Conservation (phyloP, 345 rosid genomes). For the Salix purpurea region DNA sequence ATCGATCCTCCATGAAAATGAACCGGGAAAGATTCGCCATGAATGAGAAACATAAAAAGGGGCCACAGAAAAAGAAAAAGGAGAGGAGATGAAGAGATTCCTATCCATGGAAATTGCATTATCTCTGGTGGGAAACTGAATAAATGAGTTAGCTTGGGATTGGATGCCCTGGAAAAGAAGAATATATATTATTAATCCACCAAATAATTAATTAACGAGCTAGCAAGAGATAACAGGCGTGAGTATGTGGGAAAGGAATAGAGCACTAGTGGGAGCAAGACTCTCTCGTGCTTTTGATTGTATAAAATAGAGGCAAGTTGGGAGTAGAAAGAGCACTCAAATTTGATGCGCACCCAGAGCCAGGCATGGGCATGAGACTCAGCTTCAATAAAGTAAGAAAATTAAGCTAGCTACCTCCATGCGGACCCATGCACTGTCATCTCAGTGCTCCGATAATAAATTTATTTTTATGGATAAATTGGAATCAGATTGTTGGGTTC, state of each 20-base stretch:
- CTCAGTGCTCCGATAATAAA: conserved; percentile 31
- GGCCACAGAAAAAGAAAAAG: not conserved
- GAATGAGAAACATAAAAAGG: not conserved
- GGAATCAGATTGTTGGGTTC: conserved; percentile 41
- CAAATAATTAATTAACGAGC: not conserved
- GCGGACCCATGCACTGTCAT: conserved; percentile 14
- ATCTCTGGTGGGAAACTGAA: not conserved
- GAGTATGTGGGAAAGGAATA: not conserved
- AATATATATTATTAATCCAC: conserved; percentile 7
- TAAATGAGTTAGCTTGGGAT: not conserved
- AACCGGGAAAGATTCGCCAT: not conserved
- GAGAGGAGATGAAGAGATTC: not conserved
- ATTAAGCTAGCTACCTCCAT: conserved; percentile 8
- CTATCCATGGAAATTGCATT: not conserved
- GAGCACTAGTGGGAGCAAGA: not conserved
- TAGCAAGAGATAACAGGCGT: not conserved
- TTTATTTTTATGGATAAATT: conserved; percentile 20
- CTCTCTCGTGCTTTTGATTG: not conserved
- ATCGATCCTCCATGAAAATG: not conserved
- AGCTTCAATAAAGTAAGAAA: not conserved
- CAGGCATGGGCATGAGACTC: conserved; percentile 16
- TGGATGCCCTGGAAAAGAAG: conserved; percentile 7
- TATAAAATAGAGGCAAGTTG: conserved; percentile 35
- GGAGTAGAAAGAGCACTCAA: conserved; percentile 19
- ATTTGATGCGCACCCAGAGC: conserved; percentile 31